phyloP scores from a whole-genome alignment of 1,284 basidiomycete genomes.

The Anthracocystis walkeri region DNA sequence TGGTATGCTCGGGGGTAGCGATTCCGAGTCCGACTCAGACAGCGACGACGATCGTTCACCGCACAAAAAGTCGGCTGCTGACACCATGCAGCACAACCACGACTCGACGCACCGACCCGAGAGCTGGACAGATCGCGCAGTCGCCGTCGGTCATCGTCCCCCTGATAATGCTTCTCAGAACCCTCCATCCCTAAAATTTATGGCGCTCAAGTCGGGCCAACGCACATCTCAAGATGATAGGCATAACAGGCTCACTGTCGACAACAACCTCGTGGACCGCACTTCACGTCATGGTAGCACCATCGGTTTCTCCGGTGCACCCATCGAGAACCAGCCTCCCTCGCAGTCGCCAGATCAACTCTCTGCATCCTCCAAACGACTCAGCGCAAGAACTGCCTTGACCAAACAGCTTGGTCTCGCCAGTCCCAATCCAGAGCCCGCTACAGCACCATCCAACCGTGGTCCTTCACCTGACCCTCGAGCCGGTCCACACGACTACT shows the following conservation, averaged over 20 bases:
- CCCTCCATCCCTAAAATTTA: conserved; percentile 61
- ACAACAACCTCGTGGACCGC: conserved; percentile 46
- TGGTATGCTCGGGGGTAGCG: conserved; percentile 49
- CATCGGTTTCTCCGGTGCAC: conserved; percentile 45
- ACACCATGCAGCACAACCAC: conserved; percentile 4
- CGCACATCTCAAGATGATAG: conserved; percentile 24
- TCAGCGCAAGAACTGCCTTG: conserved; percentile 50
- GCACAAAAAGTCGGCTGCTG: conserved; percentile 8
- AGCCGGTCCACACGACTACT: conserved; percentile 26
- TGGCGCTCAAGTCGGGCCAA: conserved; percentile 59
- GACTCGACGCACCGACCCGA: conserved; percentile 25
- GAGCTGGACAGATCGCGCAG: conserved; percentile 59
- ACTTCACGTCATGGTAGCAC: conserved; percentile 54
- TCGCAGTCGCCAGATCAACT: conserved; percentile 5
- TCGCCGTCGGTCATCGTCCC: conserved; percentile 61
- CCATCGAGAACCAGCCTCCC: neutral
- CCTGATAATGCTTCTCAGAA: conserved; percentile 65
- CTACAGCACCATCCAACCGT: conserved; percentile 1
- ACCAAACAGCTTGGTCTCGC: conserved; percentile 57
- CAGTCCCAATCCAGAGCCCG: conserved; percentile 22
- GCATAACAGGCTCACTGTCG: conserved; percentile 33
- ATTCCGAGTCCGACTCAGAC: conserved; percentile 52
- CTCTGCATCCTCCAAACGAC: conserved; percentile 15
- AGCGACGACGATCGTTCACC: conserved; percentile 43
- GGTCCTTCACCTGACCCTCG: conserved; percentile 18